These are phyloP conservation scores for Nicotiana rustica DNA, from an alignment of 305 asterid genomes.

Conservation along the genomic window DNA sequence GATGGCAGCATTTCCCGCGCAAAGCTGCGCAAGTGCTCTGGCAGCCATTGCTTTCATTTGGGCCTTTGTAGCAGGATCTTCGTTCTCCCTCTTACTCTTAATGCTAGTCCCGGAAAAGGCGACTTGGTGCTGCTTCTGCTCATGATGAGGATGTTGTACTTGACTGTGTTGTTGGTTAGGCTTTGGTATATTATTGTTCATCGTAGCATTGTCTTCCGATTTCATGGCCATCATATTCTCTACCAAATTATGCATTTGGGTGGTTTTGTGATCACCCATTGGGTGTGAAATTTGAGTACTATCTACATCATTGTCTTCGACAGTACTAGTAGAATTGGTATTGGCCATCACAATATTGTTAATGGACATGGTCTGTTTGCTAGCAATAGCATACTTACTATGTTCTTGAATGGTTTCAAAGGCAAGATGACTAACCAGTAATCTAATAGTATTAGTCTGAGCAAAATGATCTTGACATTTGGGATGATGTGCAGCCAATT, in stretches of 20 bases:
- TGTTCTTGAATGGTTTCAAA: conserved; percentile 37
- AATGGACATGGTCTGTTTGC: conserved; percentile 28
- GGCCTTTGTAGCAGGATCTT: conserved; percentile 57
- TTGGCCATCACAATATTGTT: conserved; percentile 33
- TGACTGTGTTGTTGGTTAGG: background rate
- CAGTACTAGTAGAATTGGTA: background rate
- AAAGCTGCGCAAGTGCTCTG: conserved; percentile 62
- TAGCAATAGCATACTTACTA: conserved; percentile 29
- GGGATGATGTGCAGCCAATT: conserved; percentile 17
- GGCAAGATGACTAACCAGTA: conserved; percentile 35
- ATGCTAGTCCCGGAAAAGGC: conserved; percentile 25
- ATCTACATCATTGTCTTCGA: background rate
- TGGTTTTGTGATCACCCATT: background rate
- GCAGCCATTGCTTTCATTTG: conserved; percentile 79
- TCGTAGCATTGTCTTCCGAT: background rate
- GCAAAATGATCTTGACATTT: conserved; percentile 35
- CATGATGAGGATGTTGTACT: background rate
- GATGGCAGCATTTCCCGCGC: conserved; percentile 56
- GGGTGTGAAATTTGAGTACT: conserved; percentile 12
- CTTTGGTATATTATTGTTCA: background rate
- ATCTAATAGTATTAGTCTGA: conserved; percentile 10
- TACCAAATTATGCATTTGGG: conserved; percentile 30
- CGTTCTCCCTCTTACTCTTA: conserved; percentile 52
- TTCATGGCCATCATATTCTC: background rate
- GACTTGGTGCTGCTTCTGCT: background rate